Percentiles rank a stretch among this genome's conserved stretches.
These are phyloP conservation scores for Quillaja saponaria DNA, from an alignment of 306 rosid genomes.

Conservation along the genomic window DNA sequence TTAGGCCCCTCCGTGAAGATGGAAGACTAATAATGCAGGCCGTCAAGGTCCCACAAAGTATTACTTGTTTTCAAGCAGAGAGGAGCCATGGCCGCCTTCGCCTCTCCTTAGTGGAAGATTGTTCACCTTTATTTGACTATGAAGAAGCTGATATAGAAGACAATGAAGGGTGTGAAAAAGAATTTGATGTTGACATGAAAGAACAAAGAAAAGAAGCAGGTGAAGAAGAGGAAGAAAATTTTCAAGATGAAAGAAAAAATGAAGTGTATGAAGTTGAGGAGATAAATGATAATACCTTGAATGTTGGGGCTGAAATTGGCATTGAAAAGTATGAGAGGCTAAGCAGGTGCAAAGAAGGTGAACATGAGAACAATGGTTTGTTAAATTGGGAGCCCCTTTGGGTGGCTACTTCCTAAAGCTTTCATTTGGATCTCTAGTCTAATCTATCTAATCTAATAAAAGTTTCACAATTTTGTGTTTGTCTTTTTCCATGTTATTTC, in stretches of 20 bases:
- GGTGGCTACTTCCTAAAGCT: conserved; percentile 56
- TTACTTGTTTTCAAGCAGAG: conserved; percentile 58
- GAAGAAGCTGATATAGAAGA: conserved; percentile 12
- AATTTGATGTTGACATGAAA: conserved; percentile 29
- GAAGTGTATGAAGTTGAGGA: conserved; percentile 17
- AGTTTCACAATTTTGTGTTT: conserved; percentile 25
- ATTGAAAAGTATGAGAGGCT: conserved; percentile 44
- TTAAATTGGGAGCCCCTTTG: conserved; percentile 51
- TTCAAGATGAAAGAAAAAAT: not conserved
- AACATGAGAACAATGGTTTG: conserved; percentile 45
- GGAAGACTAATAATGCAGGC: conserved; percentile 74
- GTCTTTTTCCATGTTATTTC: conserved; percentile 29
- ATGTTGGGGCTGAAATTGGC: conserved; percentile 41
- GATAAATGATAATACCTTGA: conserved; percentile 11
- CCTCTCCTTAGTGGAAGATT: conserved; percentile 45
- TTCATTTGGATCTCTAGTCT: not conserved
- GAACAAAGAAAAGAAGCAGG: conserved; percentile 27
- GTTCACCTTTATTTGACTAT: conserved; percentile 37
- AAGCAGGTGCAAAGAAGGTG: conserved; percentile 64
- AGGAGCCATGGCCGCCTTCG: conserved; percentile 86
- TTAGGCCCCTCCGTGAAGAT: conserved; percentile 72
- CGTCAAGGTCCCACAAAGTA: conserved; percentile 49
- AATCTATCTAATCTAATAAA: conserved; percentile 9
- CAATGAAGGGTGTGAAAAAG: conserved; percentile 22
- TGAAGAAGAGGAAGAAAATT: conserved; percentile 5